Base-by-base conservation (phyloP, 192 early-diverging fungal species). In the Funneliformis mosseae region DNA sequence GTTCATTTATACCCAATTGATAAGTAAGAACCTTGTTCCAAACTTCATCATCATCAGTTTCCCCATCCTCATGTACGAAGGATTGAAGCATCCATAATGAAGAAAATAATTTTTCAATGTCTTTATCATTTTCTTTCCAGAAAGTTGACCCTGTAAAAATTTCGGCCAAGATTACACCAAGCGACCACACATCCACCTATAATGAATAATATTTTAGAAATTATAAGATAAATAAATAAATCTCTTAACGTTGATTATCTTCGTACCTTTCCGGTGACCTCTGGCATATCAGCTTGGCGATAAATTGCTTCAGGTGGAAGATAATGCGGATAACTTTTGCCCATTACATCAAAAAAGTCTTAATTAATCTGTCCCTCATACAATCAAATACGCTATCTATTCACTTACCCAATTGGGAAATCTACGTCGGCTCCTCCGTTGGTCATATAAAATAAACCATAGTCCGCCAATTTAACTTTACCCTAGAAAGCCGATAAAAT, bases 391-490 rank as follows among this genome's bases (percentile, higher is more conserved):
- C 10, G 11, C 27, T 10, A 12, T 45, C 16, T 21, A 28, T 16
- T 33, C 63, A 25, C 79, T 48, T 80, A 87, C 85, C 90, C 89
- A 67, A 92, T 85, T 2, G 90, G 89, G 78, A 92, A 92, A 69
- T 91, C 88, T 2, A 92, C 88, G 74, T 90, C 69, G 25, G 75
- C 78, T 0, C 89, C 89, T 14, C 84, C 83, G 38, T 84, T 81
- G 8, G 91, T 92, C 88, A 92, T 91, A 64, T 88, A 86, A 39
- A 79, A 87, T 7, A 92, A 83, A 43, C 91, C 91, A 82, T 87
- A 89, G 50, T 91, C 87, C 10, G 81, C 83, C 9, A 92, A 68
- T 74, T 90, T 90, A 41, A 89, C 72, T 11, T 79, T 43, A 10
- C 81, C 67, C 88, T 88, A 76, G 66, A 74, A 90, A 91, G 68